Evolutionary conservation across 306 rosid species (phyloP), one percentile per base, ranked within the genome.

Genomic region (Fragaria nilgerrensis): DNA sequence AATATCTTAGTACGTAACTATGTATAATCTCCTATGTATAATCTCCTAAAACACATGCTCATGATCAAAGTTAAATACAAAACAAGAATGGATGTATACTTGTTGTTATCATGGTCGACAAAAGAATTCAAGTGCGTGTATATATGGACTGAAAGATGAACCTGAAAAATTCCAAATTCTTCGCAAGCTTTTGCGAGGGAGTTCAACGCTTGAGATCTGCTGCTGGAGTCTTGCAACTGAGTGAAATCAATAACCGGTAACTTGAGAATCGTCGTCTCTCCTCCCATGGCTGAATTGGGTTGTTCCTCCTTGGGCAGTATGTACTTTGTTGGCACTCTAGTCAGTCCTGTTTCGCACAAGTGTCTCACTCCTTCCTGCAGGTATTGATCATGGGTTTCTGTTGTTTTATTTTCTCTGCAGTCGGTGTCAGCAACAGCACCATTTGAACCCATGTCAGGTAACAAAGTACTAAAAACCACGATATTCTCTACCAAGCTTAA

Each of bases 151-250:
- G 1, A 15, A 19, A 65, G 11, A 10, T 49, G 4, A 32, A 80
- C 79, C 83, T 74, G 83, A 56, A 80, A 80, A 48, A 74, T n/a
- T 34, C 83, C 83, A 56, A 53, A 80, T 27, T 80, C 75, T 80
- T 75, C 12, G 75, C 79, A 80, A 29, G 75, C 75, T 44, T 67
- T 67, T 67, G 79, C 75, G 1, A 80, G 75, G 75, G 83, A 80
- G 14, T 16, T 13, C 47, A 74, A 15, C 9, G 10, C 63, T 9
- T 67, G 53, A 70, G 70, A 17, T 58, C 59, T 53, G 59, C 79
- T 74, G 27, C 61, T 58, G 75, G 83, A 19, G 17, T 75, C 79
- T 55, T 45, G 75, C 41, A 80, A 67, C 53, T 45, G 70, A 44
- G 83, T 22, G n/a, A 80, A 68, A 74, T 80, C 83, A 45, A 80